Conservation (phyloP, 2,329 filamentous ascomycete species). For the Ceratocystis destructans region DNA sequence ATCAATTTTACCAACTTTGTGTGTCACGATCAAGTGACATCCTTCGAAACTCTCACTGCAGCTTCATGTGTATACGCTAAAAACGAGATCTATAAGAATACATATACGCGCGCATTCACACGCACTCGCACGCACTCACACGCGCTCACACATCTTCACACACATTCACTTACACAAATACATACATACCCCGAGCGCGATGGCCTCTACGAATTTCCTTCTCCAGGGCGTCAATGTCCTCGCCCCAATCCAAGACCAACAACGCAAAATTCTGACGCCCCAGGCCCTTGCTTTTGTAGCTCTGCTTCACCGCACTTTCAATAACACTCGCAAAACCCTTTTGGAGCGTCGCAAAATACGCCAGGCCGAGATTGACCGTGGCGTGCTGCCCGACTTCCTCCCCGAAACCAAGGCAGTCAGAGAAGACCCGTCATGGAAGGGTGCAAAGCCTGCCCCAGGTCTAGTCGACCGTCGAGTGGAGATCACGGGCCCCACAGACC, state of each 20-base stretch:
- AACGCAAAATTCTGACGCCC: conserved; percentile 83
- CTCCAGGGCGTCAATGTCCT: conserved; percentile 81
- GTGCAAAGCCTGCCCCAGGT: conserved; percentile 78
- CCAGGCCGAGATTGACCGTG: conserved; percentile 87
- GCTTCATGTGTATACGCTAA: neutral
- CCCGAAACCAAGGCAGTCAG: conserved; percentile 92
- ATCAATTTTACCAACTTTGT: neutral
- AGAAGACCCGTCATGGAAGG: conserved; percentile 87
- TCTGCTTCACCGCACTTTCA: conserved; percentile 89
- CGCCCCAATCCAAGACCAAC: conserved; percentile 60
- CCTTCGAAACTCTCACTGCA: neutral
- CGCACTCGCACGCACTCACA: no score
- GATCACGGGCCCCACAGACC: conserved; percentile 92
- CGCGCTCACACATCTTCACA: no score
- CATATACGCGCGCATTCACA: no score
- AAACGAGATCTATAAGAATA: no score
- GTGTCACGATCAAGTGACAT: neutral
- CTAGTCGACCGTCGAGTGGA: conserved; percentile 88
- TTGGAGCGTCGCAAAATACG: conserved; percentile 74
- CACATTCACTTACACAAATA: conserved; percentile 22
- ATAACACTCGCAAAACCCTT: conserved; percentile 71
- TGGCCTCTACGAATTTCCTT: conserved; percentile 60
- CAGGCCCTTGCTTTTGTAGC: conserved; percentile 85
- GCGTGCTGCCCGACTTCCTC: conserved; percentile 80
- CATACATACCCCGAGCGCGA: conserved; percentile 26